Base-by-base conservation (phyloP, 805 yeast genomes). In the Nakazawaea ernobii region DNA sequence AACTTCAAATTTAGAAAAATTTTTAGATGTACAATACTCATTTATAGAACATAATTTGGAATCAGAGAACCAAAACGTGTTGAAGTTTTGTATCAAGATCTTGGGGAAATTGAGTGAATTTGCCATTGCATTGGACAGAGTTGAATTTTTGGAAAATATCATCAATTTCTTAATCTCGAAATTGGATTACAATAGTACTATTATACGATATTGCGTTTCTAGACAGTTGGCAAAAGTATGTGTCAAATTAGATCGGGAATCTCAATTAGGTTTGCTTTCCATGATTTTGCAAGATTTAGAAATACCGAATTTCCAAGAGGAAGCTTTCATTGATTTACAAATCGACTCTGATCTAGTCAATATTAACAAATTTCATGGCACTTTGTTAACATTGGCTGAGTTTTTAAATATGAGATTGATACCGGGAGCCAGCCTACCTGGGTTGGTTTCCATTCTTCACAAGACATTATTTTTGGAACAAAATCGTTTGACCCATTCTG, bases 151-250 rank as follows among this genome's bases (percentile, higher is more conserved):
- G 5, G 84, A 81, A 35, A 66, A 60, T 4, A 71, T 82, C 2
- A 56, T 86, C 2, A 70, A 73, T 32, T 68, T 71, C 57, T 65
- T 81, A 37, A 52, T 82, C 4, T 53, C 62, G 3, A 65, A 70
- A 36, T 62, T 80, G 47, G 67, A 68, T n/a, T 63, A 73, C 40
- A 64, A 61, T 32, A 86, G 79, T 45, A 77, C 86, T 0, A 64
- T 68, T 2, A 73, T 84, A 2, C 65, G 97, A 45, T 82, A 82
- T 52, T 67, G 79, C 1, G 67, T 83, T 32, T 86, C 96, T 0
- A 85, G 84, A 58, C 79, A 82, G 24, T 60, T 85, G 27, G 77
- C 85, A 5, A 69, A 77, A 39, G 58, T 87, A 5, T 59, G 67
- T 9, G 44, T 60, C 0, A 50, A 55, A 6, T 53, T 68, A 13